Evolutionary conservation across 331 rosid genomes (phyloP).

Genomic region (Erythrophleum ivorense): DNA sequence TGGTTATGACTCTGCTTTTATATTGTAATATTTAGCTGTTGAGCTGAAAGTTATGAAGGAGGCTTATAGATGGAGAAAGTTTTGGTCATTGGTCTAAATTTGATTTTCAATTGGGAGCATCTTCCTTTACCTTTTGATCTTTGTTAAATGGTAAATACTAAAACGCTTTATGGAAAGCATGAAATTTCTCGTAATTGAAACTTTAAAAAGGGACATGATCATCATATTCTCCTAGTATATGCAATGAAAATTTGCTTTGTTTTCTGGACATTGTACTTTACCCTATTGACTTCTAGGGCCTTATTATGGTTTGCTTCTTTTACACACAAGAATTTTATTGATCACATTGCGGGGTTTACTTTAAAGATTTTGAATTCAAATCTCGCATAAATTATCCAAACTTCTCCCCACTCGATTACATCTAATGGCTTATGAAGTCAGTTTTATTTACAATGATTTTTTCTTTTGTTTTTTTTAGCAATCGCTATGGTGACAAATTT

Average conservation of each 20-base stretch:
- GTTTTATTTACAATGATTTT: not conserved
- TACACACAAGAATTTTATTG: constrained; percentile 2
- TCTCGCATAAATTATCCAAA: no score
- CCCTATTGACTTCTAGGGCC: constrained; percentile 38
- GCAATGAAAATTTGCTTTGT: constrained; percentile 1
- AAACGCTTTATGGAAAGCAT: constrained; percentile 53
- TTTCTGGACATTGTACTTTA: constrained; percentile 13
- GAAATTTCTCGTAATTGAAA: constrained; percentile 55
- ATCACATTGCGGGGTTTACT: not conserved
- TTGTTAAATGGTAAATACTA: constrained; percentile 3
- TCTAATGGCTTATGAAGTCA: constrained; percentile 15
- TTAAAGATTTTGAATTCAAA: no score
- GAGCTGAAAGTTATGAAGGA: constrained; percentile 36
- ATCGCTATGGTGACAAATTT: constrained; percentile 17
- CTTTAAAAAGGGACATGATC: constrained; percentile 36
- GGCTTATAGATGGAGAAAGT: constrained; percentile 58
- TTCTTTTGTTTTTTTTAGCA: not conserved
- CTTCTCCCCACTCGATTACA: no score
- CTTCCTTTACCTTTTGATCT: constrained; percentile 42
- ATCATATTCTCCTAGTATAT: constrained; percentile 40
- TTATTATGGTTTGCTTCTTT: not conserved
- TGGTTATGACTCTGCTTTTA: constrained; percentile 51
- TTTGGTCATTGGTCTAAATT: constrained; percentile 44
- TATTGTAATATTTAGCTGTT: constrained; percentile 38
- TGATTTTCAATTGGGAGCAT: constrained; percentile 55